A percentile compares a stretch with the other conserved stretches of the same genome.
These are phyloP conservation scores for Globisporangium cylindrosporum DNA, from an alignment of 352 stramenopile species.

Conservation along the genomic window DNA sequence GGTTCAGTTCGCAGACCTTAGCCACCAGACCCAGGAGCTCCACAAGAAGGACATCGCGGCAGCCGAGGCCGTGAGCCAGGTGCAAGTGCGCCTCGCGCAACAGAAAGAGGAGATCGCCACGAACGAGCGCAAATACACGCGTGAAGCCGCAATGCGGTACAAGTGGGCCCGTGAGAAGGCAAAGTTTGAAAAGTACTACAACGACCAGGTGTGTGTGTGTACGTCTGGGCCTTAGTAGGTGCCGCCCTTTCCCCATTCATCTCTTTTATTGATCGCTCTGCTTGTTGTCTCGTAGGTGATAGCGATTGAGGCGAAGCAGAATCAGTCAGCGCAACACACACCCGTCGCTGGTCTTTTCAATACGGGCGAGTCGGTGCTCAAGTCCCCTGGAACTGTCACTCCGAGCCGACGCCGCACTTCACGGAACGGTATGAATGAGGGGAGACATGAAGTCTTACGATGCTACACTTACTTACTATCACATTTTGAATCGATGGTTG, in stretches of 20 bases:
- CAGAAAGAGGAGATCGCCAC: constrained; percentile 69
- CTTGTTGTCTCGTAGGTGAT: constrained; percentile 5
- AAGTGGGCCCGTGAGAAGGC: constrained; percentile 79
- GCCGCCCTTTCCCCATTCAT: neutral
- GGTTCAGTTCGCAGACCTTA: constrained; percentile 48
- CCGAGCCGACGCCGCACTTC: neutral
- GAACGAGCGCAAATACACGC: constrained; percentile 58
- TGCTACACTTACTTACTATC: neutral
- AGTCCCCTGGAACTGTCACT: neutral
- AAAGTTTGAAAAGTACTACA: constrained; percentile 87
- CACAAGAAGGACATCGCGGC: constrained; percentile 76
- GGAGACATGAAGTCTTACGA: neutral
- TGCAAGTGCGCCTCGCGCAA: constrained; percentile 58
- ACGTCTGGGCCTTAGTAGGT: neutral
- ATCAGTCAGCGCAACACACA: neutral
- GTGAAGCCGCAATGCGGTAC: constrained; percentile 63
- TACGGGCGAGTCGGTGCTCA: neutral
- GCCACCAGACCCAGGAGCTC: constrained; percentile 67
- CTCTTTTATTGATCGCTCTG: neutral
- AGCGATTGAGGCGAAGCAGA: constrained; percentile 13
- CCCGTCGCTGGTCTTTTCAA: too few relatives aligned
- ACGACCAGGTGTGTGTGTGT: constrained; percentile 47
- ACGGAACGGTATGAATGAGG: constrained; percentile 4
- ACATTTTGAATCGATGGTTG: neutral
- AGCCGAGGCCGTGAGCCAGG: constrained; percentile 66